These are phyloP conservation scores for Cyclaneusma minus DNA, from an alignment of 2,329 filamentous ascomycete species.

Conservation along the genomic window DNA sequence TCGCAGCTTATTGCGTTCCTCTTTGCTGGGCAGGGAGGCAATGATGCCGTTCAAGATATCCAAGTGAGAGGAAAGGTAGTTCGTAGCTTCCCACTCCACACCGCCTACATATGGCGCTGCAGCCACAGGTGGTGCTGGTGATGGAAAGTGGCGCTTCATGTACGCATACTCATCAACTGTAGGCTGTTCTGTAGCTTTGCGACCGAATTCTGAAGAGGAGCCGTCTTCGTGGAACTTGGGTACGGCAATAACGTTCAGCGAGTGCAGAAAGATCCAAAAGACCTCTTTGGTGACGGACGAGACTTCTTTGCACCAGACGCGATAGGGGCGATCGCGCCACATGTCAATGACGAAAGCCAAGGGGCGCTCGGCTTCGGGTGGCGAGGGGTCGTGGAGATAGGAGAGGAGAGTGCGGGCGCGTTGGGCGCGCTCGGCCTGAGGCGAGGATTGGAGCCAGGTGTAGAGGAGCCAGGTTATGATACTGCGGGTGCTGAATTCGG, in stretches of 20 bases:
- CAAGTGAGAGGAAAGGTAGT: constrained; percentile 83
- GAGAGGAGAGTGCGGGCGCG: constrained; percentile 60
- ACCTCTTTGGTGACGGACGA: constrained; percentile 92
- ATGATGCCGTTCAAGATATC: constrained; percentile 86
- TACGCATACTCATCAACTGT: constrained; percentile 34
- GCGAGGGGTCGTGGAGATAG: constrained; percentile 68
- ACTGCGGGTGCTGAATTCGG: constrained; percentile 85
- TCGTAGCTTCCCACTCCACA: constrained; percentile 97
- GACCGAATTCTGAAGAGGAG: not conserved
- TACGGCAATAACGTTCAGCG: constrained; percentile 71
- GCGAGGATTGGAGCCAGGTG: constrained; percentile 63
- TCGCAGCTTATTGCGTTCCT: constrained; percentile 66
- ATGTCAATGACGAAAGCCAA: constrained; percentile 82
- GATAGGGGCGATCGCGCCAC: constrained; percentile 73
- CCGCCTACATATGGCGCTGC: constrained; percentile 93
- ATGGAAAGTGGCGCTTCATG: constrained; percentile 63
- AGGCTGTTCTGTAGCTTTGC: constrained; percentile 16
- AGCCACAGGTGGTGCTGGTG: constrained; percentile 75
- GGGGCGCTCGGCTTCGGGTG: constrained; percentile 59
- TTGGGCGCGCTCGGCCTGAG: constrained; percentile 42
- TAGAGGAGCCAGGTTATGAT: constrained; percentile 84
- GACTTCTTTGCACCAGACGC: constrained; percentile 86
- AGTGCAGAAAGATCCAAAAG: constrained; percentile 97
- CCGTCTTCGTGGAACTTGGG: constrained; percentile 19
- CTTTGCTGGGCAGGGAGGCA: constrained; percentile 55